phyloP scores from a whole-genome alignment of 441 rosid genomes.

The Bruguiera hainesii region DNA sequence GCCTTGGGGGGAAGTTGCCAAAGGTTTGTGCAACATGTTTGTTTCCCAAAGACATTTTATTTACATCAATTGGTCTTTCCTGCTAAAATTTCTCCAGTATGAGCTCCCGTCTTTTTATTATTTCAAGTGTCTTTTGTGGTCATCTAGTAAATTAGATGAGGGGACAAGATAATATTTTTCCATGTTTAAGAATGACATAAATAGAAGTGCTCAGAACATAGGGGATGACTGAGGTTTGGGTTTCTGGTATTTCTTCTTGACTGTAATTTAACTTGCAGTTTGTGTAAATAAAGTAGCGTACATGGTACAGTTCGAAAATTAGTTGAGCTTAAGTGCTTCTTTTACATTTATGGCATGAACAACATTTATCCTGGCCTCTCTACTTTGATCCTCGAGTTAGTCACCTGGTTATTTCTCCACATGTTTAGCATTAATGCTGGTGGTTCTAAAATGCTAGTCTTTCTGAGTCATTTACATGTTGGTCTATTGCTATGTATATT shows the following conservation, averaged over 20 bases:
- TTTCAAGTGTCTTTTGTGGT: not conserved
- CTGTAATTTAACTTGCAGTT: not conserved
- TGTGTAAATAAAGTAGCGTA: not conserved
- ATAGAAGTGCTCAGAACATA: not conserved
- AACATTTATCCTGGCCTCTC: not conserved
- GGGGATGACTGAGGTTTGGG: not conserved
- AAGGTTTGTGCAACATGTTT: slow-evolving; percentile 54
- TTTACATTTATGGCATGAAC: not conserved
- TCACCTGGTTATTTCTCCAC: not conserved
- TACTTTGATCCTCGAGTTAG: not conserved
- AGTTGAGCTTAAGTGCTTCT: not conserved
- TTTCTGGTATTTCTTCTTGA: not conserved
- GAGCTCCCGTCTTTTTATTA: no score
- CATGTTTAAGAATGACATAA: not conserved
- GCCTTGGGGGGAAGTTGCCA: slow-evolving; percentile 97
- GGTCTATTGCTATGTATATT: no score
- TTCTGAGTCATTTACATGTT: not conserved
- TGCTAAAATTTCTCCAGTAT: no score
- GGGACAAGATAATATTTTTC: not conserved
- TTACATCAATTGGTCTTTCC: not conserved
- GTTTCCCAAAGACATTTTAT: not conserved
- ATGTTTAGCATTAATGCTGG: no score
- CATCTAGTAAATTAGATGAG: not conserved
- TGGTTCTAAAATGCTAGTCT: slow-evolving; percentile 2
- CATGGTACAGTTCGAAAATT: not conserved